These are phyloP conservation scores for Cercospora brassicicola DNA, from an alignment of 2,329 filamentous ascomycete species.

Conservation along the genomic window DNA sequence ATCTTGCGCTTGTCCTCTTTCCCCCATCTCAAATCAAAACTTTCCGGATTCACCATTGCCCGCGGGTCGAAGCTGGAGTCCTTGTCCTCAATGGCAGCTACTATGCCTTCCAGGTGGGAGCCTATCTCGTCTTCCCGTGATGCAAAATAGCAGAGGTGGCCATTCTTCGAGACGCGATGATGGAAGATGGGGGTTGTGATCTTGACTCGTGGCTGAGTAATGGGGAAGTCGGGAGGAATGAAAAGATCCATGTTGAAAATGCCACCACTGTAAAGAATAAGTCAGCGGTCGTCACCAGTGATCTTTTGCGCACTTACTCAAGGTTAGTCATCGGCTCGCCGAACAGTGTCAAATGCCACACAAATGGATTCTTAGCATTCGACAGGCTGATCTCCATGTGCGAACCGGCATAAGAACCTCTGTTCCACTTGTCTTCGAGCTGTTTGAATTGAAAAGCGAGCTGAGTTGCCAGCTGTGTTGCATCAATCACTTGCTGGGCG, in stretches of 20 bases:
- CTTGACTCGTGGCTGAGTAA: conserved; percentile 80
- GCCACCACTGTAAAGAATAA: conserved; percentile 56
- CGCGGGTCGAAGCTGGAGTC: conserved; percentile 85
- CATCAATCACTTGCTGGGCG: conserved; percentile 59
- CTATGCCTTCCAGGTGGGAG: conserved; percentile 80
- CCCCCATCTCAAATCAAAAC: conserved; percentile 85
- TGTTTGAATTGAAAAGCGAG: conserved; percentile 83
- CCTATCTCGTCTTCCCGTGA: conserved; percentile 72
- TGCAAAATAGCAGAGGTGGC: conserved; percentile 79
- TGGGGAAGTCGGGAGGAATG: conserved; percentile 82
- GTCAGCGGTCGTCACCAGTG: not conserved
- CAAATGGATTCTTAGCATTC: conserved; percentile 74
- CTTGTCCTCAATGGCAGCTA: conserved; percentile 82
- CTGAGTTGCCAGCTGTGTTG: conserved; percentile 75
- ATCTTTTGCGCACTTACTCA: conserved; percentile 50
- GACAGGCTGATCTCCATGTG: conserved; percentile 75
- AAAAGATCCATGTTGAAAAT: conserved; percentile 78
- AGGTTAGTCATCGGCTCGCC: conserved; percentile 90
- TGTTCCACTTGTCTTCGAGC: conserved; percentile 71
- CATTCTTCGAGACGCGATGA: conserved; percentile 74
- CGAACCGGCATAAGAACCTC: conserved; percentile 57
- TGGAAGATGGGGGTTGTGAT: conserved; percentile 84
- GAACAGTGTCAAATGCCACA: conserved; percentile 87
- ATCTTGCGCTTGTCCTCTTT: conserved; percentile 72
- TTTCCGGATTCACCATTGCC: conserved; percentile 81